Percentiles rank a stretch among this genome's conserved stretches.
Evolutionary conservation across 345 rosid genomes (phyloP).

Genomic region (Excoecaria cochinchinensis): DNA sequence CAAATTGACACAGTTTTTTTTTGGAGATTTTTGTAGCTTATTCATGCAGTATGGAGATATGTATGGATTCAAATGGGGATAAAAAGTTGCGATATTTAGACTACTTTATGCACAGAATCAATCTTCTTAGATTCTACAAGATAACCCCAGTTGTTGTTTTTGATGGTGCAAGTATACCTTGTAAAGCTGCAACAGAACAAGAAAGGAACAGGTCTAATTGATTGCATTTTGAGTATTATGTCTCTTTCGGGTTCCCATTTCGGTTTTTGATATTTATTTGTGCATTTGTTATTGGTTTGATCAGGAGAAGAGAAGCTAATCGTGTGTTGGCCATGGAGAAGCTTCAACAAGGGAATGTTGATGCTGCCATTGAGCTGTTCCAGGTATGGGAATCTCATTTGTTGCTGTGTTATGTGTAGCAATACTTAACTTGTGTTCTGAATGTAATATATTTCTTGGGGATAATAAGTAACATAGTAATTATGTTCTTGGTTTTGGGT

Average conservation of each 20-base stretch:
- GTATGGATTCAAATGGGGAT: constrained; percentile 56
- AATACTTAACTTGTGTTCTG: neutral
- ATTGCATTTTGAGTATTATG: neutral
- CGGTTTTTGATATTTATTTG: neutral
- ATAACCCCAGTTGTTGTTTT: constrained; percentile 78
- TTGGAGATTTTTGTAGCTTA: constrained; percentile 49
- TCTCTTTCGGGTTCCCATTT: neutral
- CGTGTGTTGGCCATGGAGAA: constrained; percentile 62
- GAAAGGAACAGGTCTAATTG: constrained; percentile 52
- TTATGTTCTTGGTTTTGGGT: neutral
- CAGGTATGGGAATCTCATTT: constrained; percentile 45
- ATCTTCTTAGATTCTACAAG: constrained; percentile 60
- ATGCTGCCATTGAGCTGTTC: constrained; percentile 71
- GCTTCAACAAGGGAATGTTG: constrained; percentile 68
- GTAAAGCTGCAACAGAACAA: constrained; percentile 70
- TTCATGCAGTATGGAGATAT: constrained; percentile 95
- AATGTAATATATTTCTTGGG: neutral
- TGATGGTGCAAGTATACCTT: constrained; percentile 79
- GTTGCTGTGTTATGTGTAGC: neutral
- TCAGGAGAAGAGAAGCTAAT: constrained; percentile 63
- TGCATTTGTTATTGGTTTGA: neutral
- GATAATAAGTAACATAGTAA: neutral
- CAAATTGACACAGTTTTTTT: neutral
- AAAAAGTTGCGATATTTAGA: constrained; percentile 62
- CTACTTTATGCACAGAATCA: constrained; percentile 81